These are phyloP conservation scores for Mediolabrus comicus DNA, from an alignment of 108 stramenopile species.

Conservation along the genomic window DNA sequence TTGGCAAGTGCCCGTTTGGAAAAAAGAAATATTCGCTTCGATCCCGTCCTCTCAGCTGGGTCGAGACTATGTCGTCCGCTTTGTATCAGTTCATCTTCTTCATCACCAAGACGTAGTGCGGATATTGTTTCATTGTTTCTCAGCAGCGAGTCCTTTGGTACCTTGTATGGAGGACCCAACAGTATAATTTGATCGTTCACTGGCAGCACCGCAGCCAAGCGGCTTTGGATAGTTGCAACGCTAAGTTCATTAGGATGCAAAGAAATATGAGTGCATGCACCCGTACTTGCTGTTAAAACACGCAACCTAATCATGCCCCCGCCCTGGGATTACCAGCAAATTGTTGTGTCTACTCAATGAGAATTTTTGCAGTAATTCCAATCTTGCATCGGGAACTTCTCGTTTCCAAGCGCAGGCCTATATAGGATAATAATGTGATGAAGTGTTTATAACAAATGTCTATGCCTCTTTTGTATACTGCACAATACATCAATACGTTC, in stretches of 20 bases:
- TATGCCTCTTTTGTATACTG: too few species aligned
- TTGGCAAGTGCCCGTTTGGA: constrained; percentile 80
- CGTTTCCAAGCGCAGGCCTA: too few species aligned
- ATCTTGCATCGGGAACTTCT: too few species aligned
- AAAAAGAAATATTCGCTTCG: constrained; percentile 77
- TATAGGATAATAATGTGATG: too few species aligned
- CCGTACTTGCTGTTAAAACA: constrained; percentile 39
- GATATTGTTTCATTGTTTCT: constrained; percentile 72
- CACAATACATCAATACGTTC: too few species aligned
- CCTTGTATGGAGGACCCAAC: constrained; percentile 83
- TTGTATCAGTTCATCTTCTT: constrained; percentile 58
- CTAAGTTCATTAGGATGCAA: constrained; percentile 44
- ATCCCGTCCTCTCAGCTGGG: constrained; percentile 72
- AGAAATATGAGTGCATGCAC: constrained; percentile 24
- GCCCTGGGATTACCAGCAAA: background rate
- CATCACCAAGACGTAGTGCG: constrained; percentile 73
- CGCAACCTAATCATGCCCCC: constrained; percentile 16
- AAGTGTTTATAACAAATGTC: too few species aligned
- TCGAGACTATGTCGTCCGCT: constrained; percentile 41
- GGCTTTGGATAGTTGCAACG: constrained; percentile 67
- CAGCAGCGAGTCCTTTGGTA: constrained; percentile 71
- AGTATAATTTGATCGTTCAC: constrained; percentile 78
- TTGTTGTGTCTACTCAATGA: too few species aligned
- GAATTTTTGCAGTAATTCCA: too few species aligned
- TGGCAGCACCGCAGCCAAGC: constrained; percentile 71